phyloP scores from a whole-genome alignment of 2,329 filamentous ascomycete genomes.

The Beauveria sp. region DNA sequence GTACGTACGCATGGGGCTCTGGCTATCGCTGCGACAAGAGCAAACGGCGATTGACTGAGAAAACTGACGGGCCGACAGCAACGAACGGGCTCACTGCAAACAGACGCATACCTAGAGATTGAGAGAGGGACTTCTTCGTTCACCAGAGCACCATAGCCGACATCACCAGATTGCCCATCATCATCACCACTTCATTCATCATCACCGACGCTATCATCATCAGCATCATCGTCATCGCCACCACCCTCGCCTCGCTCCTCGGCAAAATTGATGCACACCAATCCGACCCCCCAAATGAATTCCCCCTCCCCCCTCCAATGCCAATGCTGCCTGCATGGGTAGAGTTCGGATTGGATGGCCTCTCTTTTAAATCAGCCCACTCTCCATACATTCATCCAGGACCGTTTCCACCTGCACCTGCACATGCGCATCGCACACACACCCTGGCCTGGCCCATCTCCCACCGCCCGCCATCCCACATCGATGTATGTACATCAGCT shows the following conservation, averaged over 20 bases:
- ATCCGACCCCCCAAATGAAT: neutral
- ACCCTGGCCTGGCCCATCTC: conserved; percentile 4
- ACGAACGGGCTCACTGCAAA: neutral
- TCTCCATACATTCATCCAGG: conserved; percentile 4
- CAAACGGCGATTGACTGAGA: neutral
- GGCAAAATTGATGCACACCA: conserved; percentile 4
- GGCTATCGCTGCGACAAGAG: neutral
- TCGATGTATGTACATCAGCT: conserved; percentile 4
- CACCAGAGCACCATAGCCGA: neutral
- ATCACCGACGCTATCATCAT: neutral
- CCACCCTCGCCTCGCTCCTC: conserved; percentile 4
- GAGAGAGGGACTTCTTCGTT: neutral
- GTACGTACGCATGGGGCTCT: neutral
- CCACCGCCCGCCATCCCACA: neutral
- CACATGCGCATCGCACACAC: conserved; percentile 6
- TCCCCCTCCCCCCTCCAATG: neutral
- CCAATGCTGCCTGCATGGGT: conserved; percentile 1
- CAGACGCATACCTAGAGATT: neutral
- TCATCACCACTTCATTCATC: neutral
- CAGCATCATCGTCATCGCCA: neutral
- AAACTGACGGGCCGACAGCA: neutral
- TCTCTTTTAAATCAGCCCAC: conserved; percentile 9
- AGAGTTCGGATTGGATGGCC: conserved; percentile 1
- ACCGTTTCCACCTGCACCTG: conserved; percentile 1
- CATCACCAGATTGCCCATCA: neutral